A percentile compares a stretch with the other conserved stretches of the same genome.
Conservation (phyloP, 805 yeast species). For the Candida suzukii region DNA sequence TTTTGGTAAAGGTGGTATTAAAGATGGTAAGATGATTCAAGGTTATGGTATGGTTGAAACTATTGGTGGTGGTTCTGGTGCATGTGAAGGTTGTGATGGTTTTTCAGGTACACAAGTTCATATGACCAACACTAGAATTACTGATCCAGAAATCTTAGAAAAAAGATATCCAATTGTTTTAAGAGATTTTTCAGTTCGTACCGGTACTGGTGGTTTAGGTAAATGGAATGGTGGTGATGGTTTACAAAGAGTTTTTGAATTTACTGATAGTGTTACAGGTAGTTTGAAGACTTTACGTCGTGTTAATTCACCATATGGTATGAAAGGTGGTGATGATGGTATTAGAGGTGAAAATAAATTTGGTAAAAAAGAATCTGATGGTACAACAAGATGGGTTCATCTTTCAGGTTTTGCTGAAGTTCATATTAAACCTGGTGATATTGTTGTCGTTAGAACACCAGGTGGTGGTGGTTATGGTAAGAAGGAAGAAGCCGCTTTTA, state of each 20-base stretch:
- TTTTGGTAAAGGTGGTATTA: conserved; percentile 54
- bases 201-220: conserved; percentile 43
- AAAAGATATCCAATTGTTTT: conserved; percentile 43
- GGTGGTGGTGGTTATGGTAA: conserved; percentile 4
- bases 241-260: conserved; percentile 41
- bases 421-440: conserved; percentile 30
- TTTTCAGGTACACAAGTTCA: conserved; percentile 46
- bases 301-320: conserved; percentile 46
- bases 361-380: conserved; percentile 23
- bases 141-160: conserved; percentile 48
- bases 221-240: conserved; percentile 45
- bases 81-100: conserved; percentile 39
- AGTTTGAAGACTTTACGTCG: conserved; percentile 46
- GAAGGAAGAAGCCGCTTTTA: background rate
- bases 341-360: conserved; percentile 34
- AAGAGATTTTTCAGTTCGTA: conserved; percentile 35
- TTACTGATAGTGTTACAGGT: conserved; percentile 37
- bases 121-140: conserved; percentile 48
- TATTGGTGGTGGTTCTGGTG: conserved; percentile 50
- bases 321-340: conserved; percentile 47
- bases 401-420: conserved; percentile 32
- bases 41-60: conserved; percentile 51
- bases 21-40: conserved; percentile 26
- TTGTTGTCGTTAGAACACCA: conserved; percentile 15
- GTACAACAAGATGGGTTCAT: conserved; percentile 24